Conservation (phyloP, 345 rosid species). For the Abelmoschus esculentus region DNA sequence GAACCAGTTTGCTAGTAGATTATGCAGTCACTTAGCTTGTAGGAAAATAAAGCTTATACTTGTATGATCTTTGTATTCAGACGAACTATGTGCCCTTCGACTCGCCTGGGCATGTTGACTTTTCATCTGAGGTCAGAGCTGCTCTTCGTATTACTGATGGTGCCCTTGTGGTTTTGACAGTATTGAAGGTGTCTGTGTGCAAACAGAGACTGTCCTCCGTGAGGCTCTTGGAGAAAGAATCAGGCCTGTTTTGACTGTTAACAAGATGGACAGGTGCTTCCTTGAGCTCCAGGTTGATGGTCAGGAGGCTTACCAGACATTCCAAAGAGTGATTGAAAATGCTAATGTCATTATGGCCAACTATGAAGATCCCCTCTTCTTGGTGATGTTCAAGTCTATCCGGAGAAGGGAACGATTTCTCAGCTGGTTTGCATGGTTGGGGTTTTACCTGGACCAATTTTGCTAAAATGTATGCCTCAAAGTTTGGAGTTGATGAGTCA, state of each 20-base stretch:
- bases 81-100: conserved; percentile 21
- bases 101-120: conserved; percentile 71
- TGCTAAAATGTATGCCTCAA: conserved; percentile 54
- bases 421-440: conserved; percentile 81
- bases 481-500: conserved; percentile 57
- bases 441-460: conserved; percentile 54
- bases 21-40: too few species aligned
- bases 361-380: conserved; percentile 76
- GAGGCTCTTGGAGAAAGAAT: conserved; percentile 59
- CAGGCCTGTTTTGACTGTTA: conserved; percentile 65
- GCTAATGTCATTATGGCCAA: conserved; percentile 80
- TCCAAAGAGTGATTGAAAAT: conserved; percentile 64
- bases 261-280: conserved; percentile 84
- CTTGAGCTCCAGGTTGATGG: conserved; percentile 81
- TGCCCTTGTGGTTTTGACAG: conserved; percentile 55
- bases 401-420: conserved; percentile 76
- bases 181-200: conserved; percentile 65
- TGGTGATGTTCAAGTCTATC: conserved; percentile 66
- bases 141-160: conserved; percentile 71
- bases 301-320: conserved; percentile 71
- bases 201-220: conserved; percentile 54
- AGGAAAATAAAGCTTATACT: not conserved
- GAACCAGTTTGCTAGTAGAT: not conserved
- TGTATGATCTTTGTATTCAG: not conserved
- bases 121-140: conserved; percentile 79